Evolutionary conservation across 345 rosid species (phyloP), one percentile per base, ranked within the genome.

Genomic region (Punica granatum): DNA sequence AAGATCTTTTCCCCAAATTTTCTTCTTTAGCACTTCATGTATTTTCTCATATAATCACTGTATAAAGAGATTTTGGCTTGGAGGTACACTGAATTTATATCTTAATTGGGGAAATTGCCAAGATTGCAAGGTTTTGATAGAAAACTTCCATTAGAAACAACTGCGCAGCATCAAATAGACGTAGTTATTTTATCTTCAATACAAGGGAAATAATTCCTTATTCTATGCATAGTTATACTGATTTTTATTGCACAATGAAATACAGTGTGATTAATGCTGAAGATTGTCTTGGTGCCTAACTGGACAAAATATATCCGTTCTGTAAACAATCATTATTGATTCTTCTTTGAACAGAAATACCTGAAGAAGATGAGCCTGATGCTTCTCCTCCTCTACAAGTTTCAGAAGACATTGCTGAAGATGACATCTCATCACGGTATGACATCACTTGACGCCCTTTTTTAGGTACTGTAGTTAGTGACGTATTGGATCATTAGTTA

Each of bases 351-450:
- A 41, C 23, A 63, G 58, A 67, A 69, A 43, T 68, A 21, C 83
- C 76, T 63, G 87, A 46, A 72, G 92, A 80, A 69, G 86, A 82
- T 67, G 97, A 82, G 60, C 76, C 79, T 16, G 84, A 86, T 71
- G 75, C 76, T 66, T 86, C 90, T 70, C 79, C 67, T 71, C 79
- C 84, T 63, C 67, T 82, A 31, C 92, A 78, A 81, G 86, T 66
- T 37, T 75, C 83, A 67, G 97, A 91, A 81, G 92, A 88, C 64
- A 79, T 85, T 69, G 74, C 82, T 73, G 95, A 89, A 69, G 92
- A 89, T 82, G 91, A 89, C 69, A 75, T 82, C 76, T 88, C 97
- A 41, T 91, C 97, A 69, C 86, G 99, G 97, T 93, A 81, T 31
- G 70, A 34, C 30, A 15, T 43, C 36, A 3, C 7, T 39, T 33